A percentile compares a stretch with the other conserved stretches of the same genome.
These are phyloP conservation scores for Dipteronia sinensis DNA, from an alignment of 345 rosid species.

Conservation along the genomic window DNA sequence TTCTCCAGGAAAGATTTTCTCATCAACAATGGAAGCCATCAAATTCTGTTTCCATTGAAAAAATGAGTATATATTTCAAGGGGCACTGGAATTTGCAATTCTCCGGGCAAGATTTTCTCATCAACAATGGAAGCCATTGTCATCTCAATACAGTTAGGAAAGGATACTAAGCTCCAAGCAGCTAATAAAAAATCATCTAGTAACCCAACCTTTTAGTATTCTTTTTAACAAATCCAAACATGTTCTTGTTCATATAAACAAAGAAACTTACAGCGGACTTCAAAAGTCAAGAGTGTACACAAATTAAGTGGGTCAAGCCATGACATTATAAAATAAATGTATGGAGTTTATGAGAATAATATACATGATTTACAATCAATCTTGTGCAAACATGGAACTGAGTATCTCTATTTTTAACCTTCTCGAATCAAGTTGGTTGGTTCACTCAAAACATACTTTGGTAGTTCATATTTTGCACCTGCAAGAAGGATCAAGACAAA, in stretches of 20 bases:
- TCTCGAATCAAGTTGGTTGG: slow-evolving; percentile 83
- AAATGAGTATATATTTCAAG: too few species aligned
- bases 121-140: too few species aligned
- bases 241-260: not conserved
- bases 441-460: slow-evolving; percentile 89
- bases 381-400: slow-evolving; percentile 1
- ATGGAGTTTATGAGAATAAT: slow-evolving; percentile 21
- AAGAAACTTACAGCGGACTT: not conserved
- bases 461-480: slow-evolving; percentile 96
- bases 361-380: slow-evolving; percentile 34
- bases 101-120: too few species aligned
- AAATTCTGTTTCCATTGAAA: too few species aligned
- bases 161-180: not conserved
- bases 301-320: not conserved
- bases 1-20: too few species aligned
- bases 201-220: not conserved
- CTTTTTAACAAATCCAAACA: not conserved
- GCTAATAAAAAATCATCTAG: not conserved
- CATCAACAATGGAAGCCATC: too few species aligned
- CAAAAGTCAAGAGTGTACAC: not conserved
- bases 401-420: slow-evolving; percentile 28
- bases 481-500: slow-evolving; percentile 24
- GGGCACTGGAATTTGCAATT: too few species aligned
- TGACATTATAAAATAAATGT: slow-evolving; percentile 1
- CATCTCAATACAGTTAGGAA: not conserved